Conservation (phyloP, 768 basidiomycete genomes). For the Macrolepiota albuminosa region DNA sequence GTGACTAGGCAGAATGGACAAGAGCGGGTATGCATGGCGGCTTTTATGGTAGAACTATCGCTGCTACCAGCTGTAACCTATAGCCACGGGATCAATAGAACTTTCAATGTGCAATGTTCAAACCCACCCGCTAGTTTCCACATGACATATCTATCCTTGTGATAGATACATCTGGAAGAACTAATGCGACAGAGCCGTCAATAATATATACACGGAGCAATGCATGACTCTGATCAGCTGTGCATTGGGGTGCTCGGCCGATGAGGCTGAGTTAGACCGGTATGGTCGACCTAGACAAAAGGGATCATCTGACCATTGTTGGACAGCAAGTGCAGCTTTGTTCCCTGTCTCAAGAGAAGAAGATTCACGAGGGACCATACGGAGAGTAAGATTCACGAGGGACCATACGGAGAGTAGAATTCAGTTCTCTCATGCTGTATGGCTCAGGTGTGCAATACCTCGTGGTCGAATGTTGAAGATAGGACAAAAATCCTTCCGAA, state of each 20-base stretch:
- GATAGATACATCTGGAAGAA: not conserved
- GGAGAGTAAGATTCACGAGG: not conserved
- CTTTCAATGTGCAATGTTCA: not conserved
- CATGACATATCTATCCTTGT: not conserved
- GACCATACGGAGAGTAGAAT: not conserved
- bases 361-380: not conserved
- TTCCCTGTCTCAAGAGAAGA: not conserved
- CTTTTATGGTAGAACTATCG: not conserved
- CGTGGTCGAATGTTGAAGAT: not conserved
- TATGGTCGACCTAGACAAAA: not conserved
- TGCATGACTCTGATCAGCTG: not conserved
- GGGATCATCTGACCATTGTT: not conserved
- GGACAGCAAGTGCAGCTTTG: not conserved
- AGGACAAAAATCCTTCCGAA: not conserved
- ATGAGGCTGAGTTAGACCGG: not conserved
- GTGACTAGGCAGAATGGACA: not conserved
- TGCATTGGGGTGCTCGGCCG: not conserved
- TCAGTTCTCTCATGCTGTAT: not conserved
- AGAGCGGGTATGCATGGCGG: not conserved
- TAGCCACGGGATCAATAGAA: not conserved
- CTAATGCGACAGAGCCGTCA: not conserved
- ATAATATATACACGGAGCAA: not conserved
- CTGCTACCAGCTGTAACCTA: not conserved
- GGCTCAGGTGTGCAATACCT: constrained; percentile 3
- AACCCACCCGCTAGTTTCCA: not conserved